Evolutionary conservation across 345 rosid species (phyloP).

Genomic region (Hypericum perforatum): DNA sequence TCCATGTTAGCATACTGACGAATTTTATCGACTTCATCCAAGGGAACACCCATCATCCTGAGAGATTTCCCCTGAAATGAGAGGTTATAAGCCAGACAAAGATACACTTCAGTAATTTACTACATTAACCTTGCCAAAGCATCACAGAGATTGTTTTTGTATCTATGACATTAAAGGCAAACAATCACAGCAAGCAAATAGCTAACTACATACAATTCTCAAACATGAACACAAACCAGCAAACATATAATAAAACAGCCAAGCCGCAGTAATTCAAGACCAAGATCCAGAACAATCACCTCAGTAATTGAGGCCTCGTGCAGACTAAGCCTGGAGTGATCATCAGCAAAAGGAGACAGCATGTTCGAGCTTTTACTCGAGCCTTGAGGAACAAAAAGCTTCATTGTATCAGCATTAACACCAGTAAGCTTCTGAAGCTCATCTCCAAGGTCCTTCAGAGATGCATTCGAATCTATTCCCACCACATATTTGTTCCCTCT

Average conservation of each 20-base stretch:
- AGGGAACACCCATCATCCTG: slow-evolving; percentile 87
- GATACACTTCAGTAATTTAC: no score
- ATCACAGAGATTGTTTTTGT: no score
- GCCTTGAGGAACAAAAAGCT: slow-evolving; percentile 51
- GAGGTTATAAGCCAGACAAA: no score
- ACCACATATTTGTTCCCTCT: slow-evolving; percentile 55
- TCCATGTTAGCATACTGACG: slow-evolving; percentile 39
- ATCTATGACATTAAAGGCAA: no score
- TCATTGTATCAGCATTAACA: slow-evolving; percentile 67
- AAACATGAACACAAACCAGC: no score
- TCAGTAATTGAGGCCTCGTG: slow-evolving; percentile 38
- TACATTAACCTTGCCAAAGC: no score
- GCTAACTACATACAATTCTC: no score
- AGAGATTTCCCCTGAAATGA: slow-evolving; percentile 51
- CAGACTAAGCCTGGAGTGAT: slow-evolving; percentile 46
- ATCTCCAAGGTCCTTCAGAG: slow-evolving; percentile 57
- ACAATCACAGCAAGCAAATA: no score
- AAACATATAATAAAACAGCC: not conserved
- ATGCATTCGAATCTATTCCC: slow-evolving; percentile 39
- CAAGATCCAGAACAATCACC: slow-evolving; percentile 26
- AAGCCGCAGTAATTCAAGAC: not conserved
- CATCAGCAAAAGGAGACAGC: slow-evolving; percentile 60
- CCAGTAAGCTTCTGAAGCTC: slow-evolving; percentile 58
- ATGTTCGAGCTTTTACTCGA: slow-evolving; percentile 54
- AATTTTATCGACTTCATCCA: slow-evolving; percentile 55